Base-by-base conservation (phyloP, 2,329 filamentous ascomycete species). In the Raffaelea albimanens region DNA sequence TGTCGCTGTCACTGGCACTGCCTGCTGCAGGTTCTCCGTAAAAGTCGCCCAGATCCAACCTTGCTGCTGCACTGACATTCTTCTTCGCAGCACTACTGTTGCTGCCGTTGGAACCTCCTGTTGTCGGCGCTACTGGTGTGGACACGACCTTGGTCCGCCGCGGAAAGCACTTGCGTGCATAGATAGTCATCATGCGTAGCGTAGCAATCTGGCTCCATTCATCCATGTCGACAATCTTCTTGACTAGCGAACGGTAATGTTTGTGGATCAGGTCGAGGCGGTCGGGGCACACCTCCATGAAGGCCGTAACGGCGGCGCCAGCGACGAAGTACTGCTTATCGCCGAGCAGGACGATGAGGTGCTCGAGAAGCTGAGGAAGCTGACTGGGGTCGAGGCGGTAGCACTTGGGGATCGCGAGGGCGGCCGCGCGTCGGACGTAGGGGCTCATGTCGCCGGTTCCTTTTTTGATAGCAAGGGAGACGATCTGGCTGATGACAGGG, bases 311-410 rank as follows among this genome's bases (percentile, higher is more conserved):
- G 1, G 93, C 93, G 3, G 93, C 89, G 2, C 93, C 93, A 3
- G 88, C 87, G n/a, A 98, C 93, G 62, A 88, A 95, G 66, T 96
- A 97, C 61, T 95, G 91, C 64, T 83, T 88, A 67, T 98, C 93
- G 1, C 83, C 88, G 7, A 98, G 69, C 31, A 98, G 68, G 0
- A 75, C 82, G 3, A 79, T 74, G 3, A 98, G 68, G 58, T 91
- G 89, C 25, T 95, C 91, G 48, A 90, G 71, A 36, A 98, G 69
- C 65, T 95, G 87, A 1, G 90, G 89, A 43, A 87, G 69, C 25
- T 90, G 94, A 51, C 74, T 84, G 0, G 90, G 88, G 58, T 98
- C 93, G 50, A 98, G 73, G 25, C 85, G 78, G 65, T 96, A 93
- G 69, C 93, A 97, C 63, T 98, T 98, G 4, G 93, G 90, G 50